Evolutionary conservation across 495 filamentous ascomycete genomes (phyloP).

Genomic region (Staphylotrichum tortipilum): DNA sequence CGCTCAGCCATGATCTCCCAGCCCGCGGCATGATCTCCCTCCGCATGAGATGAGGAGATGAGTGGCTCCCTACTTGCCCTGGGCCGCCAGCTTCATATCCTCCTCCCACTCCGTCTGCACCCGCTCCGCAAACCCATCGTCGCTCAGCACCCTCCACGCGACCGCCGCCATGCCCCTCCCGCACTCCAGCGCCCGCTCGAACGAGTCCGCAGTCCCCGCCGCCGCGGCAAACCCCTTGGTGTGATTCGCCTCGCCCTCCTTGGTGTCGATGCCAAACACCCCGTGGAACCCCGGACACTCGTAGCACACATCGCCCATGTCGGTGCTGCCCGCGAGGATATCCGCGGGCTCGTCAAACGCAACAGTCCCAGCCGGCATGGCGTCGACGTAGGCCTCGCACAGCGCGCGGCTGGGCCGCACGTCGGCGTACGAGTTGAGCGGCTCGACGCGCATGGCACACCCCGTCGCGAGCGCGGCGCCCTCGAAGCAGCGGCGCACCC

Average conservation of each 20-base stretch:
- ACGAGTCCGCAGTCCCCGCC: constrained; percentile 42
- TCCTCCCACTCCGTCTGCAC: constrained; percentile 34
- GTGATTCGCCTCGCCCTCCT: constrained; percentile 42
- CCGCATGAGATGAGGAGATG: no score
- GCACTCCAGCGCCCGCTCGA: constrained; percentile 38
- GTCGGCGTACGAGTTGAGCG: constrained; percentile 45
- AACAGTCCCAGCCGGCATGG: constrained; percentile 37
- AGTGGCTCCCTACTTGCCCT: no score
- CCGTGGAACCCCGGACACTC: constrained; percentile 51
- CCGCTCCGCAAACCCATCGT: constrained; percentile 37
- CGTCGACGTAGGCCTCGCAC: constrained; percentile 43
- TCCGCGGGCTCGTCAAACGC: constrained; percentile 32
- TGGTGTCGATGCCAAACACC: constrained; percentile 42
- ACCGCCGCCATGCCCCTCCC: constrained; percentile 51
- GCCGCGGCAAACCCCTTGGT: constrained; percentile 46
- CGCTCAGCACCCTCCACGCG: constrained; percentile 39
- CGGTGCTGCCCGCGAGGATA: constrained; percentile 35
- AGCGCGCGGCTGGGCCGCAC: constrained; percentile 41
- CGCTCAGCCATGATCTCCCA: no score
- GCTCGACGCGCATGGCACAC: constrained; percentile 41
- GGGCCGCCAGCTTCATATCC: no score
- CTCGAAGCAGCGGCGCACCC: constrained; percentile 48
- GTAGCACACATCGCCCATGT: constrained; percentile 51
- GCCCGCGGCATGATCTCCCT: no score
- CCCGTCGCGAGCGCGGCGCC: constrained; percentile 49